phyloP scores from a whole-genome alignment of 2,329 filamentous ascomycete species.

The Thielaviopsis ethacetica region DNA sequence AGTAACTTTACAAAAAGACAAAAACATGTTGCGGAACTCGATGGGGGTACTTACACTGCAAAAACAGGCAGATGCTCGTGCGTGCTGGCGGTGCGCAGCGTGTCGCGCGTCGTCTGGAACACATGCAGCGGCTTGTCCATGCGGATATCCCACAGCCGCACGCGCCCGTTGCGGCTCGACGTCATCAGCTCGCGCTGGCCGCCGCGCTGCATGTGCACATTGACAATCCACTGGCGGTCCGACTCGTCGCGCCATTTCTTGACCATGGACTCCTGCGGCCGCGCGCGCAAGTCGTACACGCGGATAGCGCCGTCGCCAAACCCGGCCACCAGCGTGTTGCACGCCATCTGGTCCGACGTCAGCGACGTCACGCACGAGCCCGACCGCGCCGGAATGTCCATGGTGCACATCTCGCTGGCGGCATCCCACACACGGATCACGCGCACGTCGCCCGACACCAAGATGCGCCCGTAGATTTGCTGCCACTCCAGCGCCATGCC shows the following conservation, averaged over 20 bases:
- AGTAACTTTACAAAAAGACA: background rate
- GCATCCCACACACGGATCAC: conserved; percentile 96
- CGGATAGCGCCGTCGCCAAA: conserved; percentile 91
- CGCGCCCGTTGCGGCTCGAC: conserved; percentile 80
- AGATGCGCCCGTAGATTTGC: conserved; percentile 82
- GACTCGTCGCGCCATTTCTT: conserved; percentile 89
- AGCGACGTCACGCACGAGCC: conserved; percentile 91
- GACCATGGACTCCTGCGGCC: conserved; percentile 80
- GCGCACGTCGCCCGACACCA: conserved; percentile 93
- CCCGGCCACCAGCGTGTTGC: conserved; percentile 87
- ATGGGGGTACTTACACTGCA: conserved; percentile 51
- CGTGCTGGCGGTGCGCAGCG: conserved; percentile 70
- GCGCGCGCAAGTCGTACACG: conserved; percentile 78
- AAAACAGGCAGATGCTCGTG: conserved; percentile 96
- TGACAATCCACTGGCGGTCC: conserved; percentile 80
- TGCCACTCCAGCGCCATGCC: conserved; percentile 98
- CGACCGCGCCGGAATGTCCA: conserved; percentile 86
- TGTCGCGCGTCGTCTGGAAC: conserved; percentile 59
- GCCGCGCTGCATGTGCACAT: conserved; percentile 90
- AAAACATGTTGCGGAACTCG: background rate
- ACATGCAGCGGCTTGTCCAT: conserved; percentile 63
- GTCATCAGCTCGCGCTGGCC: conserved; percentile 82
- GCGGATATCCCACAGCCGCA: conserved; percentile 91
- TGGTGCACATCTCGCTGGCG: conserved; percentile 77
- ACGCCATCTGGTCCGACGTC: conserved; percentile 94